Evolutionary conservation across 2,329 filamentous ascomycete species (phyloP), one percentile per base, ranked within the genome.

Genomic region (Hypoxylon sp.): DNA sequence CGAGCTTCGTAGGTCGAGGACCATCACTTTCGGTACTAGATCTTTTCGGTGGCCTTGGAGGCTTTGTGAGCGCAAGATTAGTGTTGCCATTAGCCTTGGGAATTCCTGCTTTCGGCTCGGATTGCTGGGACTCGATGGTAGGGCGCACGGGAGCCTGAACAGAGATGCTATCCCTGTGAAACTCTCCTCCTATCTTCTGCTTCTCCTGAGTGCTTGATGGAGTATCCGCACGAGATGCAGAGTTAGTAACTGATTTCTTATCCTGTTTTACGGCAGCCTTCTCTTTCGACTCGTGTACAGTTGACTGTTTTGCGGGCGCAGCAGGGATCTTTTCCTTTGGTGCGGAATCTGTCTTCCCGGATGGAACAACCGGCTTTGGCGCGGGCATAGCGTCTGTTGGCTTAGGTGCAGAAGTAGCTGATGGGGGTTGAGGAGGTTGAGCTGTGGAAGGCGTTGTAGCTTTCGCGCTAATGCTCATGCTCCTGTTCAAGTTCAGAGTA

Each of bases 401-500:
- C n/a, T 73, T 72, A 23, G 45, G 11, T 28, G 25, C 32, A 25
- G 48, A 46, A 25, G n/a, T 25, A 23, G 21, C 6, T 17, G 45
- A 32, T 2, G 43, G 51, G 14, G 25, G 21, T 9, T 63, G 64
- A 32, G 64, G 57, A 41, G 64, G 48, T 28, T 64, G 62, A 17
- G 56, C 21, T 23, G 65, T 14, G 13, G 67, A 59, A 13, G 71
- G 63, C 7, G 71, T 73, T 43, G 68, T 9, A 43, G 68, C 55
- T 19, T 69, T 73, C 25, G 63, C 52, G 46, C 66, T 75, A 48
- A 71, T 63, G 56, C 76, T 78, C 7, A 62, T 52, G 10, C 65
- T 72, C 51, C 69, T 71, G 49, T 77, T 77, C 19, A 78, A 7
- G 50, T 78, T 78, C 41, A 78, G 57, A n/a, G 75, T 77, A 38